Evolutionary conservation across 2,329 filamentous ascomycete species (phyloP), one percentile per base, ranked within the genome.

Genomic region (Botrytis porri): DNA sequence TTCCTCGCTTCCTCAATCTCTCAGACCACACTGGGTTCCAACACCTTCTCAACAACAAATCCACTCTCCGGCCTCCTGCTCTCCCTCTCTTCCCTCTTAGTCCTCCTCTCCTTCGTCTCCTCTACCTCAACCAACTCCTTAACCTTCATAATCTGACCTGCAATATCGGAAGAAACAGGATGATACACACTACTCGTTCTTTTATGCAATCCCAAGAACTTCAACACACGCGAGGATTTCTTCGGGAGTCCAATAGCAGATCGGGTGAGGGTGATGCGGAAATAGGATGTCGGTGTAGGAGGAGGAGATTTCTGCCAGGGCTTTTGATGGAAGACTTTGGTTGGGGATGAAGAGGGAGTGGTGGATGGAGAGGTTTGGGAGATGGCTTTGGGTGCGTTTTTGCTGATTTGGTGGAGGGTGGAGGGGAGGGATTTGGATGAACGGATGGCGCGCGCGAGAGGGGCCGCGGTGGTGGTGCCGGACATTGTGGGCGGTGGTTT

Each of bases 181-280:
- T 92, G 88, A 84, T 92, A 93, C 79, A 93, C 91, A 64, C 90
- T 93, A 45, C 85, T 86, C 88, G 92, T 91, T 78, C 91, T 88
- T 82, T 90, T 91, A 76, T 88, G 89, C 62, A 93, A 86, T 61
- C 91, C 91, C 73, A 93, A 88, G 41, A 91, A 90, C 80, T 89
- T 86, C 73, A 93, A 87, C 39, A 92, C 89, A 75, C 90, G 90
- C 79, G 86, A 85, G 64, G 86, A 87, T 79, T 89, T 88, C 73
- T 85, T 83, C 12, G 91, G 90, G 64, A 93, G 87, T 76, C 91
- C 91, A 79, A 93, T 93, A 77, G 89, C 89, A 74, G 89, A 92
- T 80, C 91, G 90, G 78, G 92, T 84, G 74, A 93, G 88, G 70
- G 90, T 93, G 81, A 93, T 91, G 78, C 90, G 89, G 84, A 93